phyloP scores from a whole-genome alignment of 2,329 filamentous ascomycete species.

The Neurospora crassa region DNA sequence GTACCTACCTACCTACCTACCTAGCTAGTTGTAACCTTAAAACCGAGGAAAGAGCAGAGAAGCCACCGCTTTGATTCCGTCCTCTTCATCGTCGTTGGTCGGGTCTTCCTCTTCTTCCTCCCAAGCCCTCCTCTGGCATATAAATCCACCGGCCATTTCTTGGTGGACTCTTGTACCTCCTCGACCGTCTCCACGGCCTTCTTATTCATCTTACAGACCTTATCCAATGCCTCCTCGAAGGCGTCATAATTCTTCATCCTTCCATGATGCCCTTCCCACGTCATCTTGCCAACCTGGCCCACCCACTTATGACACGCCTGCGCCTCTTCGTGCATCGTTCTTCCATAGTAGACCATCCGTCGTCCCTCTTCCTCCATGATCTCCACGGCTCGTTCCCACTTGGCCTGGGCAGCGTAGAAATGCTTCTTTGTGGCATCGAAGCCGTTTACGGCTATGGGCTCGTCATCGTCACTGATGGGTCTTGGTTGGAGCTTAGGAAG shows the following conservation, averaged over 20 bases:
- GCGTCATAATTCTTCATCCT: not conserved
- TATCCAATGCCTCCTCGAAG: not conserved
- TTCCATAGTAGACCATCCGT: not conserved
- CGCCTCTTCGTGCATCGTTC: not conserved
- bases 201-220: fast-evolving
- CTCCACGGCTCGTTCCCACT: not conserved
- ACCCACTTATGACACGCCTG: not conserved
- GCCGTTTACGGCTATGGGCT: not conserved
- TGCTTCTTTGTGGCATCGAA: not conserved
- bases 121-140: not conserved
- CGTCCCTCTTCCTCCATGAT: not conserved
- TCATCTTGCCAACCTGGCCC: not conserved
- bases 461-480: not conserved
- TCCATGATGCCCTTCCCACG: not conserved
- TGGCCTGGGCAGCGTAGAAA: not conserved
- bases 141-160: not conserved
- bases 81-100: not conserved
- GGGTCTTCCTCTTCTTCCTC: not conserved
- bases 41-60: not conserved
- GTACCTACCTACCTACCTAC: too few relatives aligned
- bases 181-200: not conserved
- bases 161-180: not conserved
- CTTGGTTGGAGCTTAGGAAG: not conserved
- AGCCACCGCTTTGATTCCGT: not conserved
- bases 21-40: too few relatives aligned